Percentiles rank a stretch among this genome's conserved stretches.
Conservation (phyloP, 441 rosid genomes). For the Eutrema salsugineum region DNA sequence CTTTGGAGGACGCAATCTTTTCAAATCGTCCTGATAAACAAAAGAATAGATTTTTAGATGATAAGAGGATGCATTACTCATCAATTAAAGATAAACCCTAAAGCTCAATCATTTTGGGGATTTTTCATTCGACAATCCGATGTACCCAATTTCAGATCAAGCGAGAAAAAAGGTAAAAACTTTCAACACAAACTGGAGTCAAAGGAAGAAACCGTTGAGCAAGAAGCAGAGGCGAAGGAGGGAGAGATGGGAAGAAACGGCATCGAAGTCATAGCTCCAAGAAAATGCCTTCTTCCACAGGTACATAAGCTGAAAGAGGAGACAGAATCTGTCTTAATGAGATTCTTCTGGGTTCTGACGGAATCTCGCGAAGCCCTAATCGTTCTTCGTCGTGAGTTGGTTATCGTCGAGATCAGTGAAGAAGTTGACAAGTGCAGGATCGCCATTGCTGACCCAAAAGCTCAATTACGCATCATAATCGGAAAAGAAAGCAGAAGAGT, state of each 20-base stretch:
- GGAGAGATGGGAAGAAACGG: conserved; percentile 17
- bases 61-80: background rate
- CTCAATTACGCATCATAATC: background rate
- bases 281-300: conserved; percentile 30
- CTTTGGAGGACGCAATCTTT: conserved; percentile 61
- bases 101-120: background rate
- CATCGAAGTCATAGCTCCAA: conserved; percentile 3
- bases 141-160: background rate
- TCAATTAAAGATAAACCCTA: conserved; percentile 12
- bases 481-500: background rate
- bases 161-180: background rate
- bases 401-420: background rate
- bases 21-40: conserved; percentile 40
- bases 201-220: conserved; percentile 1
- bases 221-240: background rate
- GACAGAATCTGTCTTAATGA: background rate
- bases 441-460: background rate
- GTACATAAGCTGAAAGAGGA: conserved; percentile 21
- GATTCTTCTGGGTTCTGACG: conserved; percentile 1
- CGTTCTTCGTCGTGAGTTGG: background rate
- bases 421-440: background rate
- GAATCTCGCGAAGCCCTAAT: background rate
- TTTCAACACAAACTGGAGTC: background rate
- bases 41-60: background rate
- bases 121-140: background rate